Conservation (phyloP, 768 basidiomycete species). For the Chalciporus pseudorubinellus region DNA sequence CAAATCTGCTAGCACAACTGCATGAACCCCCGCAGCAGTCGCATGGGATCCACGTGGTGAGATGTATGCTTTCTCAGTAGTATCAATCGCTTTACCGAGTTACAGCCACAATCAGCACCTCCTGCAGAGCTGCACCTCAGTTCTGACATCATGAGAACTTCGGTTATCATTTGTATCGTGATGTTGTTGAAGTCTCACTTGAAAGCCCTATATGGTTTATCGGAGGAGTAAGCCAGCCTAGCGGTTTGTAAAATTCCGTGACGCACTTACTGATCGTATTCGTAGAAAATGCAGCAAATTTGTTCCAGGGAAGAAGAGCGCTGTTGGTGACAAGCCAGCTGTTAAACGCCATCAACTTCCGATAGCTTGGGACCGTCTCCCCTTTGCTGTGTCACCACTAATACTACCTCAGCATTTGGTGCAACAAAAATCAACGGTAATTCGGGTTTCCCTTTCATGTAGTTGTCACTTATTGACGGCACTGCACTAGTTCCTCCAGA, state of each 20-base stretch:
- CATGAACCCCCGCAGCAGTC: constrained; percentile 32
- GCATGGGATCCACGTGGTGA: constrained; percentile 7
- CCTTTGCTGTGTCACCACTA: constrained; percentile 61
- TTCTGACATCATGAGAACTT: constrained; percentile 52
- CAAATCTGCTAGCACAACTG: constrained; percentile 63
- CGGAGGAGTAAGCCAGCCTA: constrained; percentile 74
- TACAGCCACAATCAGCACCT: constrained; percentile 3
- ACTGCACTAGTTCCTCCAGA: constrained; percentile 57
- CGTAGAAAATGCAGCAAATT: constrained; percentile 89
- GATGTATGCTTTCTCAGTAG: neutral
- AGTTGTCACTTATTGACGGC: constrained; percentile 1
- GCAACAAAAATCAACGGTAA: constrained; percentile 62
- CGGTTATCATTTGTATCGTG: constrained; percentile 78
- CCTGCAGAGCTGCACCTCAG: constrained; percentile 8
- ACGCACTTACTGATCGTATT: neutral
- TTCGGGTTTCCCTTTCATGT: constrained; percentile 24
- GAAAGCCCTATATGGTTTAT: constrained; percentile 77
- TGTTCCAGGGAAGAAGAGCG: constrained; percentile 83
- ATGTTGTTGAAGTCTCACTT: constrained; percentile 87
- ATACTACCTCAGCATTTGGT: constrained; percentile 59
- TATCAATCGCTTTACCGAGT: neutral
- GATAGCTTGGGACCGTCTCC: constrained; percentile 72
- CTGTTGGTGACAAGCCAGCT: constrained; percentile 81
- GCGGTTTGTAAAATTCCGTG: neutral
- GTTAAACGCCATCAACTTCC: constrained; percentile 57